Percentiles rank a stretch among this genome's conserved stretches.
These are phyloP conservation scores for Graphilbum fragrans DNA, from an alignment of 2,329 filamentous ascomycete species.

Conservation along the genomic window DNA sequence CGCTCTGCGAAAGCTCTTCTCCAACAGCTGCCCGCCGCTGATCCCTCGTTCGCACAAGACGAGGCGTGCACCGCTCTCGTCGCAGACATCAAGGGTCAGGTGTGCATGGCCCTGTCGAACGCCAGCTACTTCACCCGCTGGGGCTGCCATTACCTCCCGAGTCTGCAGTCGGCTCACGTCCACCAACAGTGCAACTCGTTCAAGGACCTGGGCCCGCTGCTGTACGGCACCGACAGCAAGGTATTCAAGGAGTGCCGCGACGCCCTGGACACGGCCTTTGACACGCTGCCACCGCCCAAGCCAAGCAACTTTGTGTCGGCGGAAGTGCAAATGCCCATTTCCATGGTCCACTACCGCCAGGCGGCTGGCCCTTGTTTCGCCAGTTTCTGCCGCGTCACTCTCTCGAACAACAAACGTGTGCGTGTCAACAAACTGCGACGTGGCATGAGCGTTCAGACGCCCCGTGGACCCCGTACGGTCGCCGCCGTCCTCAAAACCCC, in stretches of 20 bases:
- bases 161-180: slow-evolving; percentile 41
- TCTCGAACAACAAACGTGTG: slow-evolving; percentile 24
- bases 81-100: slow-evolving; percentile 39
- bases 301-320: slow-evolving; percentile 18
- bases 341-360: slow-evolving; percentile 32
- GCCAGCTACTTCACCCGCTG: slow-evolving; percentile 31
- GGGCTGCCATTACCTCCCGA: slow-evolving; percentile 46
- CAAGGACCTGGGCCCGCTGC: slow-evolving; percentile 45
- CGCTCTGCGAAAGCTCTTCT: slow-evolving; percentile 5
- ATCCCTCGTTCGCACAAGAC: slow-evolving; percentile 14
- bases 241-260: slow-evolving; percentile 40
- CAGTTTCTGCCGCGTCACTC: slow-evolving; percentile 30
- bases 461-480: slow-evolving; percentile 33
- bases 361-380: slow-evolving; percentile 37
- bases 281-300: slow-evolving; percentile 29
- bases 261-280: slow-evolving; percentile 35
- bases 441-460: slow-evolving; percentile 38
- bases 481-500: slow-evolving; percentile 37
- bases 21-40: slow-evolving; percentile 2
- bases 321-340: slow-evolving; percentile 15
- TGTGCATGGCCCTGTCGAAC: slow-evolving; percentile 31
- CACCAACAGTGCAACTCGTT: slow-evolving; percentile 49
- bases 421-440: slow-evolving; percentile 29
- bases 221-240: slow-evolving; percentile 36
- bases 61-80: slow-evolving; percentile 31